Evolutionary conservation across 139 green algal species (phyloP).

Genomic region (Chlamydomonas eustigma): DNA sequence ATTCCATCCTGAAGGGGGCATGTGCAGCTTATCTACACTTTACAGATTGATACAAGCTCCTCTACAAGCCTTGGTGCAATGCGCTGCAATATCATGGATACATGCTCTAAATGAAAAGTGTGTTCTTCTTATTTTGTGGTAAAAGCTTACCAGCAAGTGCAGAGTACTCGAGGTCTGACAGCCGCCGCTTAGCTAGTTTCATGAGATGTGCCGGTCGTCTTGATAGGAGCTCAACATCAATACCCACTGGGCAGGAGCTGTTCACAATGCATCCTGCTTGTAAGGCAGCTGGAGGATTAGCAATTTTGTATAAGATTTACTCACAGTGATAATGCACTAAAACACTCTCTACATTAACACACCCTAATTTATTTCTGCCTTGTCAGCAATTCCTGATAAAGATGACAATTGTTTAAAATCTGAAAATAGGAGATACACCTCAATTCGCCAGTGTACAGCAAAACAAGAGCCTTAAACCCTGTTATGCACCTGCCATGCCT

Average conservation of each 20-base stretch:
- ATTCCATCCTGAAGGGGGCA: not conserved
- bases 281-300: not conserved
- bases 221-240: conserved; percentile 52
- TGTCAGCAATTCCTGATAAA: too few relatives aligned
- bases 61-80: not conserved
- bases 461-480: too few relatives aligned
- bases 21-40: not conserved
- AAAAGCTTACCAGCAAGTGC: conserved; percentile 27
- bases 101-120: not conserved
- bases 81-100: not conserved
- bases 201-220: conserved; percentile 29
- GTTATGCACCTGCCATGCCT: not conserved
- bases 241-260: conserved; percentile 37
- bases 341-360: not conserved
- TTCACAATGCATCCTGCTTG: conserved; percentile 36
- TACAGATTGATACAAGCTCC: not conserved
- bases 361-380: not conserved
- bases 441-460: too few relatives aligned
- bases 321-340: not conserved
- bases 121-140: not conserved
- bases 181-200: conserved; percentile 42
- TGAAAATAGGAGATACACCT: too few relatives aligned
- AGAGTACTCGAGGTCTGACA: conserved; percentile 34
- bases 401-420: too few relatives aligned
- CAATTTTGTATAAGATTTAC: not conserved